phyloP scores from a whole-genome alignment of 345 rosid genomes.

The Sonneratia alba region DNA sequence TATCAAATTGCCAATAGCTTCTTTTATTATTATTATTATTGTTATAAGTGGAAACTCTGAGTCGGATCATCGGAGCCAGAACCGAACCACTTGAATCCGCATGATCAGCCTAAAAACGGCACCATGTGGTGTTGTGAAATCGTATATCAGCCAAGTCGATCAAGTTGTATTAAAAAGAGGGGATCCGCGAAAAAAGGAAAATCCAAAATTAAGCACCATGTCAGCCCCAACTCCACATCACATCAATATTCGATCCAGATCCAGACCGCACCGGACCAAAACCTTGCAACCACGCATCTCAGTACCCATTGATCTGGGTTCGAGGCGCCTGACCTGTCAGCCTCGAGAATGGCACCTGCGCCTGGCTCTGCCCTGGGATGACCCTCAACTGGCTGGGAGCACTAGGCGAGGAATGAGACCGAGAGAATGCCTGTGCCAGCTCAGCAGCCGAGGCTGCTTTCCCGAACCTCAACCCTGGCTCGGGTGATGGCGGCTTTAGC shows the following conservation, averaged over 20 bases:
- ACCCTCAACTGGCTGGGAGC: constrained; percentile 22
- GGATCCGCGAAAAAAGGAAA: background rate
- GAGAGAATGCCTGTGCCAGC: constrained; percentile 69
- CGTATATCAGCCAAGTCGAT: background rate
- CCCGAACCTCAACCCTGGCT: constrained; percentile 40
- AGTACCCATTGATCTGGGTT: constrained; percentile 66
- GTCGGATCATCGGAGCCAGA: no score
- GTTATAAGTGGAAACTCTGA: no score
- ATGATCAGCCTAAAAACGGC: no score
- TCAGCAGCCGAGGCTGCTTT: constrained; percentile 71
- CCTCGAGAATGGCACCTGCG: constrained; percentile 61
- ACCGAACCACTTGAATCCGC: no score
- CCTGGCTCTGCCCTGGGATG: constrained; percentile 22
- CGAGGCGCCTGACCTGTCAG: constrained; percentile 39
- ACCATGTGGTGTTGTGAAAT: background rate
- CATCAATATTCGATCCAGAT: background rate
- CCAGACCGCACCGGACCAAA: background rate
- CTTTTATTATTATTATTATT: no score
- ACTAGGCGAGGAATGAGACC: constrained; percentile 39
- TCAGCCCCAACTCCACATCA: background rate
- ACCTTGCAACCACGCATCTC: background rate
- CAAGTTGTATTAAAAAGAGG: background rate
- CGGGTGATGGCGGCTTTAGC: constrained; percentile 46
- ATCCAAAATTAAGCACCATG: background rate
- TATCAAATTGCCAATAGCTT: no score